phyloP scores from a whole-genome alignment of 2,329 filamentous ascomycete species.

The Botryotinia convoluta region DNA sequence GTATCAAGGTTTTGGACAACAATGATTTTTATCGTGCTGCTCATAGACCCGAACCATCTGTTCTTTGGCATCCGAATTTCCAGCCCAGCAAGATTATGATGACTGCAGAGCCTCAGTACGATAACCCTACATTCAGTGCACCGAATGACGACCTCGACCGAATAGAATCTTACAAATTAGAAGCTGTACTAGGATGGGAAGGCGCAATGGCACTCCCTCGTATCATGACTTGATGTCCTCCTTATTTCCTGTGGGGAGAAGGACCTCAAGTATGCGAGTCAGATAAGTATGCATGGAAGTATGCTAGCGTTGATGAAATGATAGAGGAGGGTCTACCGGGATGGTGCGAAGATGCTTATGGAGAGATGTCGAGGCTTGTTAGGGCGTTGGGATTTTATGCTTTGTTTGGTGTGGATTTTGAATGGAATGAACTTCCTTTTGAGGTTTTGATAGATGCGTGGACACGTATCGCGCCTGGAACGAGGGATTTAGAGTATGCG shows the following conservation, averaged over 20 bases:
- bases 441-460: background rate
- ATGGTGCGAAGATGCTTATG: constrained; percentile 1
- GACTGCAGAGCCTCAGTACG: background rate
- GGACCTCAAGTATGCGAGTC: background rate
- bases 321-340: background rate
- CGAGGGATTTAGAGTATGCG: background rate
- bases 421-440: background rate
- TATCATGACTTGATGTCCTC: background rate
- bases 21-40: background rate
- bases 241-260: background rate
- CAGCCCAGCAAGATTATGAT: background rate
- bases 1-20: background rate
- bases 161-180: background rate
- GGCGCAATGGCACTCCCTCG: background rate
- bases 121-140: fast-evolving
- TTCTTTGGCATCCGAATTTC: background rate
- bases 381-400: constrained; percentile 8
- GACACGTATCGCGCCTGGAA: background rate
- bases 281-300: fast-evolving
- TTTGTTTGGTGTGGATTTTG: background rate
- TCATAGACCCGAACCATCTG: background rate
- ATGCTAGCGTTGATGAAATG: background rate
- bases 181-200: background rate
- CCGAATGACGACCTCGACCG: background rate
- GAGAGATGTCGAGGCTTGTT: background rate